These are phyloP conservation scores for Arthrinium puccinioides DNA, from an alignment of 2,329 filamentous ascomycete genomes.

Conservation along the genomic window DNA sequence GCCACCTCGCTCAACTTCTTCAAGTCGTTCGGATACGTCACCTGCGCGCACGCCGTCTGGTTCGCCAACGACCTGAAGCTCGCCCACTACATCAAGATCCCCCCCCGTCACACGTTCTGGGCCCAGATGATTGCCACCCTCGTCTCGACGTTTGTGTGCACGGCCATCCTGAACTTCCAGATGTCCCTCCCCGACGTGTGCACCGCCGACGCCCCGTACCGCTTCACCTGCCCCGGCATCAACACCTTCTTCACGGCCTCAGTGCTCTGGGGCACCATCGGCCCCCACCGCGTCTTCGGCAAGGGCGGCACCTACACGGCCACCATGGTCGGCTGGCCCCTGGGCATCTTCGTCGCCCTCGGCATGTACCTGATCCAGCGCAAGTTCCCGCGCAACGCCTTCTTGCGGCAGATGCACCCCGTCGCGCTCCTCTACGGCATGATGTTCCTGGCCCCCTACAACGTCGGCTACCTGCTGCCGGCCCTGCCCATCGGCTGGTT, in stretches of 20 bases:
- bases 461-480: conserved; percentile 14
- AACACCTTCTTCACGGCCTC: conserved; percentile 26
- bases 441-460: conserved; percentile 23
- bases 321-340: conserved; percentile 24
- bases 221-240: conserved; percentile 23
- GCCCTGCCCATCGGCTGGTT: conserved; percentile 37
- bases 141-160: conserved; percentile 40
- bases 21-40: conserved; percentile 37
- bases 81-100: conserved; percentile 25
- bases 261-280: conserved; percentile 25
- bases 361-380: conserved; percentile 22
- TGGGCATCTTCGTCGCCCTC: conserved; percentile 23
- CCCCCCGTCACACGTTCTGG: conserved; percentile 22
- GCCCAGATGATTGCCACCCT: conserved; percentile 25
- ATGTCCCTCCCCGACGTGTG: conserved; percentile 19
- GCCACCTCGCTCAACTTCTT: conserved; percentile 47
- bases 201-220: conserved; percentile 19
- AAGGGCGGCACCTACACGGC: conserved; percentile 19
- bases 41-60: conserved; percentile 21
- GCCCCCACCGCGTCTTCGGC: conserved; percentile 24
- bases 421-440: conserved; percentile 19
- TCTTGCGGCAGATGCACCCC: conserved; percentile 18
- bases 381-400: conserved; percentile 10
- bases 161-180: conserved; percentile 34
- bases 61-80: conserved; percentile 24